Evolutionary conservation across 179 eudicot genomes (phyloP), one percentile per base, ranked within the genome.

Genomic region (Patellifolia procumbens): DNA sequence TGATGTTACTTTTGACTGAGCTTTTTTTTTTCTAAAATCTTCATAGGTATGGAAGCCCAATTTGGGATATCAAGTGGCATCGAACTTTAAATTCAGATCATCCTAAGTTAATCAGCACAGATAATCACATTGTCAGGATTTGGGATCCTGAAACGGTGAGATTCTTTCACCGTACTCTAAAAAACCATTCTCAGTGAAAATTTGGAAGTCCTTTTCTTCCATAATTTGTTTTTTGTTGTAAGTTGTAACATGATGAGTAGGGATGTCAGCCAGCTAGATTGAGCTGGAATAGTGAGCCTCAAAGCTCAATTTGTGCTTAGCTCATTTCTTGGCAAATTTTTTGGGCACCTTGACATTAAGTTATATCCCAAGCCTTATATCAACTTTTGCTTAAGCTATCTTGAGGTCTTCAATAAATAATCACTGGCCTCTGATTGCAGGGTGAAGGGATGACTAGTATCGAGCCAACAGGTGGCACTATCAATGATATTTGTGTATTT

Each of bases 61-160:
- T 95, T 74, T 73, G 90, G 68, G 89, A 89, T 80, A 93, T 95
- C 37, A 95, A 90, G 82, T 95, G 97, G 98, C 99, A 95, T 86
- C 90, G 73, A 59, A 90, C 97, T 70, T 85, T 90, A 15, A 93
- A 95, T 84, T 85, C 93, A 9, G 87, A 89, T 77, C 68, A 80
- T 48, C 81, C 89, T 39, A 93, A 91, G 85, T 65, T 95, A 51
- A 86, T 95, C 66, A 90, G 95, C 46, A 83, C 92, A n/a, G 99
- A 95, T 79, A 82, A 82, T 66, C 95, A 90, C 69, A 83, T 91
- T 74, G 98, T 93, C 81, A 85, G 98, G 80, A 79, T 93, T 73
- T 95, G 98, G 99, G 98, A 95, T 88, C 98, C 97, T 65, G 93
- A 91, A 26, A 90, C 99, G 73, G 99, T 95, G 87, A 78, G 90